Conservation (phyloP, 139 green algal genomes). For the Desmodesmus armatus region DNA sequence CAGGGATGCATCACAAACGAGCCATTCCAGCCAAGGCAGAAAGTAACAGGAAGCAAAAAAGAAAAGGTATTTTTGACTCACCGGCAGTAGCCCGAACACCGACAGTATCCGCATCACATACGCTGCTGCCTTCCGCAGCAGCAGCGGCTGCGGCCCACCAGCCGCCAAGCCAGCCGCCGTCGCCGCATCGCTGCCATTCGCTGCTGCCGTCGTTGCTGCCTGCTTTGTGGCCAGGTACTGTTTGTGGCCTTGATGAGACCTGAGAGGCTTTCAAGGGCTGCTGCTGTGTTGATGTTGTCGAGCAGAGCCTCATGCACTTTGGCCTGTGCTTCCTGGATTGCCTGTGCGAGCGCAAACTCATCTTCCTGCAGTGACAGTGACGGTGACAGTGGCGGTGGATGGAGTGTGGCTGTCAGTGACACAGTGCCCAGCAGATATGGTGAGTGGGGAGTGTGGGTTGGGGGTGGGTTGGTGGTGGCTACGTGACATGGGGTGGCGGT, state of each 20-base stretch:
- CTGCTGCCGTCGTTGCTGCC: constrained; percentile 31
- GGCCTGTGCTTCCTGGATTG: constrained; percentile 51
- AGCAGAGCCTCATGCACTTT: constrained; percentile 81
- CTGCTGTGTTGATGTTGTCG: constrained; percentile 96
- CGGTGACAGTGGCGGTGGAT: too few species aligned
- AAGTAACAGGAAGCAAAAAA: not conserved
- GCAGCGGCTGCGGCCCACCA: constrained; percentile 70
- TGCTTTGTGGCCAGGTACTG: constrained; percentile 81
- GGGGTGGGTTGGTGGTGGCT: too few species aligned
- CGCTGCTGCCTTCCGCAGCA: constrained; percentile 78
- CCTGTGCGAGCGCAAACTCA: constrained; percentile 71
- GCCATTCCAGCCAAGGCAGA: not conserved
- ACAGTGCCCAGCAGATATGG: too few species aligned
- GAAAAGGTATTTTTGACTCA: constrained; percentile 1
- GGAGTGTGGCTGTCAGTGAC: too few species aligned
- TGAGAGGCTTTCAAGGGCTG: constrained; percentile 80
- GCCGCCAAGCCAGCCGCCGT: constrained; percentile 11
- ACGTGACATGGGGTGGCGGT: too few species aligned
- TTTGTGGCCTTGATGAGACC: constrained; percentile 88
- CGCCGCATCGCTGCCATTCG: not conserved
- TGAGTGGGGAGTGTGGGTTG: too few species aligned
- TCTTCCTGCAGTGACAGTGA: constrained; percentile 64
- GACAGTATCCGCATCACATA: constrained; percentile 89
- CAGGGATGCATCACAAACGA: too few species aligned
- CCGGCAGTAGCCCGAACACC: constrained; percentile 84